Evolutionary conservation across 2,329 filamentous ascomycete species (phyloP).

Genomic region (Pestalotiopsis sp.): DNA sequence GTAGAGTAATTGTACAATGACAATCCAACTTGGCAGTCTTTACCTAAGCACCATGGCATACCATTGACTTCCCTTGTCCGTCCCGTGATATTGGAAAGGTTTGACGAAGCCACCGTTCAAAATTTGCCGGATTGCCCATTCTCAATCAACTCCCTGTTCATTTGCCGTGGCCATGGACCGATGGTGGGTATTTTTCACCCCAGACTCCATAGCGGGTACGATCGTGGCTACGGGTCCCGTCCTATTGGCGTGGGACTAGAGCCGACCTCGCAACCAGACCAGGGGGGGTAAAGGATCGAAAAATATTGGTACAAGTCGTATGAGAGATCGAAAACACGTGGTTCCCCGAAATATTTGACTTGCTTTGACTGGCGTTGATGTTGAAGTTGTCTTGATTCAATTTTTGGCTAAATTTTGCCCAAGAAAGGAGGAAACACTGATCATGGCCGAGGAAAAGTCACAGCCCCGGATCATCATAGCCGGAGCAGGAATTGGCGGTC

Average conservation of each 20-base stretch:
- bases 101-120: neutral
- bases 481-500: conserved; percentile 31
- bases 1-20: too few relatives aligned
- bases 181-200: neutral
- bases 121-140: neutral
- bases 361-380: neutral
- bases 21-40: neutral
- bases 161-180: neutral
- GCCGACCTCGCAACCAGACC: neutral
- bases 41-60: neutral
- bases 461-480: conserved; percentile 29
- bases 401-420: neutral
- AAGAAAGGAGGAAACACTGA: neutral
- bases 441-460: neutral
- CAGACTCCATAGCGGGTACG: conserved; percentile 4
- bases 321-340: neutral
- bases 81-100: neutral
- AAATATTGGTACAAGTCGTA: neutral
- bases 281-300: neutral
- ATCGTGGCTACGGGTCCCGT: neutral
- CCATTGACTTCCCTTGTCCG: neutral
- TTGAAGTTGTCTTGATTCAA: neutral
- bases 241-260: conserved; percentile 1
- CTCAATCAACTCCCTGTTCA: neutral
- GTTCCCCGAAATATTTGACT: too few relatives aligned